These are phyloP conservation scores for Penicillium oxalicum DNA, from an alignment of 2,329 filamentous ascomycete species.

Conservation along the genomic window DNA sequence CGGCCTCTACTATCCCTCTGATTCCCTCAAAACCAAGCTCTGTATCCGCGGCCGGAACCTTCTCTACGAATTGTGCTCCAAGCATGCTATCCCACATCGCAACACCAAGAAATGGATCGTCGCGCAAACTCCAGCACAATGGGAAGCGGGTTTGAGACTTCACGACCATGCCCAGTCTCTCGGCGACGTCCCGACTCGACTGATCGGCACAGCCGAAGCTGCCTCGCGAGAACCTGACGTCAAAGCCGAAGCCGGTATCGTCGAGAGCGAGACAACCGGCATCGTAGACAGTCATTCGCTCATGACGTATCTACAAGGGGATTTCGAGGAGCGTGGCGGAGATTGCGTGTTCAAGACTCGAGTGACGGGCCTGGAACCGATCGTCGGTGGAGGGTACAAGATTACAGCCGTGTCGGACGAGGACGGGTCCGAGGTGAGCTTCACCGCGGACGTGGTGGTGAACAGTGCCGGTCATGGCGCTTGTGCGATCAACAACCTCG, in stretches of 20 bases:
- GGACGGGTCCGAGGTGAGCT: constrained; percentile 42
- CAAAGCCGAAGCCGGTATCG: constrained; percentile 61
- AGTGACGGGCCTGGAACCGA: constrained; percentile 56
- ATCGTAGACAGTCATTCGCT: constrained; percentile 83
- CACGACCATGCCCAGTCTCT: constrained; percentile 50
- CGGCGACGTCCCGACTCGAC: constrained; percentile 62
- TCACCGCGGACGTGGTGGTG: constrained; percentile 71
- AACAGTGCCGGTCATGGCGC: constrained; percentile 83
- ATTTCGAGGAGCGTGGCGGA: constrained; percentile 71
- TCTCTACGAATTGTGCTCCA: constrained; percentile 71
- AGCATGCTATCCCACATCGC: constrained; percentile 61
- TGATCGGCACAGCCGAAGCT: constrained; percentile 61
- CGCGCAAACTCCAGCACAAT: constrained; percentile 70
- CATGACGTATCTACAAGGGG: constrained; percentile 73
- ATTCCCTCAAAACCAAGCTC: constrained; percentile 72
- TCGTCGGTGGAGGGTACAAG: constrained; percentile 62
- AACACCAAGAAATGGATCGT: constrained; percentile 92
- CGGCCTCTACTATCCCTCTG: constrained; percentile 78
- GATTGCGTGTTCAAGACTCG: constrained; percentile 63
- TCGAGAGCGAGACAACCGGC: constrained; percentile 81
- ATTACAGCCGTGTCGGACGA: constrained; percentile 48
- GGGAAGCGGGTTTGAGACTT: constrained; percentile 49
- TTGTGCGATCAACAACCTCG: constrained; percentile 72
- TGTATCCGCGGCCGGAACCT: constrained; percentile 72
- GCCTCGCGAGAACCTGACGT: constrained; percentile 66